Percentiles rank a stretch among this genome's conserved stretches.
phyloP scores from a whole-genome alignment of 306 rosid genomes.

The Medicago truncatula region MtrunA17r5.0-ANR NC_053044.1:34098501-34099000 shows the following conservation, averaged over 20 bases:
- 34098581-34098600: no score
- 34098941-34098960: constrained; percentile 14
- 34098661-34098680: constrained; percentile 21
- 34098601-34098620: no score
- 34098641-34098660: no score
- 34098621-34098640: no score
- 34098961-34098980: not conserved
- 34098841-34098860: not conserved
- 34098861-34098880: not conserved
- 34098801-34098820: constrained; percentile 4
- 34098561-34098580: no score
- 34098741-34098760: constrained; percentile 15
- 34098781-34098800: constrained; percentile 34
- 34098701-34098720: not conserved
- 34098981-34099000: not conserved
- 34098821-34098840: constrained; percentile 2
- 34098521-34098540: no score
- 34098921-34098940: not conserved
- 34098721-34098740: constrained; percentile 2
- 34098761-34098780: constrained; percentile 43
- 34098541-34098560: no score
- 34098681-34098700: constrained; percentile 11
- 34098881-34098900: no score
- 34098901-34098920: not conserved
- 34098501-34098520: no score